These are phyloP conservation scores for Saksenaea oblongispora DNA, from an alignment of 371 early-diverging fungal genomes.

Conservation along the genomic window DNA sequence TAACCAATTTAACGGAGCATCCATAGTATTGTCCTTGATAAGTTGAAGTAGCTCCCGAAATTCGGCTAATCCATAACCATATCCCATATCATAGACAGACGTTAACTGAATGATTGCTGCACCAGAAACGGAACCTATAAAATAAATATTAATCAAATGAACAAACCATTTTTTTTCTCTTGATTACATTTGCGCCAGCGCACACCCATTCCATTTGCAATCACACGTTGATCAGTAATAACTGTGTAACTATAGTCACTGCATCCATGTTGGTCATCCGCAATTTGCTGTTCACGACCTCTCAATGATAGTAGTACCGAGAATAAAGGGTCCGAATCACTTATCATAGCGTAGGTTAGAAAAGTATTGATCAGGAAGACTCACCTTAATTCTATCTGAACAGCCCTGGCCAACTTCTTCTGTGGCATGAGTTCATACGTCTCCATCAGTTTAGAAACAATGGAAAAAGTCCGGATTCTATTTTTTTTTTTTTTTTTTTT, in stretches of 20 bases:
- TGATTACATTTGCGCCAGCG: conserved; percentile 26
- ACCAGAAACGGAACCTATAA: neutral
- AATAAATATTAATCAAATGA: neutral
- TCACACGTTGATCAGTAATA: conserved; percentile 22
- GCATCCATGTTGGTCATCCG: conserved; percentile 19
- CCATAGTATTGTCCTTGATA: neutral
- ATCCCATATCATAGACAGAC: neutral
- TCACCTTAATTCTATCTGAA: conserved; percentile 16
- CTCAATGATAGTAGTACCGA: conserved; percentile 10
- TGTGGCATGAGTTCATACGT: conserved; percentile 5
- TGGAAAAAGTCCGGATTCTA: neutral
- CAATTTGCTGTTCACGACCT: conserved; percentile 9
- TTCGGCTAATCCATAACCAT: neutral
- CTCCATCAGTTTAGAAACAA: conserved; percentile 10
- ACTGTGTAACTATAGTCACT: conserved; percentile 14
- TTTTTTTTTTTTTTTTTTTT: neutral
- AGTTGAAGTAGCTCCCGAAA: neutral
- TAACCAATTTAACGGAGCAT: neutral
- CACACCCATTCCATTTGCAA: conserved; percentile 31
- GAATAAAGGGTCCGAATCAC: conserved; percentile 21
- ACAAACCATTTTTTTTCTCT: too few relatives aligned
- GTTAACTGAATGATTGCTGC: neutral
- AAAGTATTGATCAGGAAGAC: neutral
- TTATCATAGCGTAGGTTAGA: neutral
- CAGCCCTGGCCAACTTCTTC: conserved; percentile 7